These are phyloP conservation scores for Cryptococcus sp. DNA, from an alignment of 1,284 basidiomycete genomes.

Conservation along the genomic window DNA sequence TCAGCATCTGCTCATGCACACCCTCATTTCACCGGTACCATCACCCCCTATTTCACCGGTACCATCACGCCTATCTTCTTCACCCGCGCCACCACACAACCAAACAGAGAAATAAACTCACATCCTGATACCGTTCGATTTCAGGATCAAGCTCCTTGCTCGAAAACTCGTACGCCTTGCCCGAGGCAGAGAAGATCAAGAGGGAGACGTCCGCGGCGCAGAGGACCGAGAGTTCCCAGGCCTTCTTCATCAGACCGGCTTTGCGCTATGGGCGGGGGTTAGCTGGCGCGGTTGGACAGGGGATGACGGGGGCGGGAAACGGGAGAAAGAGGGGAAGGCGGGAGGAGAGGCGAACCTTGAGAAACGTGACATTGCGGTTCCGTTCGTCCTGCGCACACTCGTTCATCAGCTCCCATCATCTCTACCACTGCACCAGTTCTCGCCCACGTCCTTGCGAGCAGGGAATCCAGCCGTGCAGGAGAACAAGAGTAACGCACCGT, in stretches of 20 bases:
- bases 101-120: conserved; percentile 12
- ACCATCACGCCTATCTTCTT: not conserved
- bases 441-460: not conserved
- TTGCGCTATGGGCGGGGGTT: conserved; percentile 34
- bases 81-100: not conserved
- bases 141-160: conserved; percentile 43
- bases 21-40: too few relatives aligned
- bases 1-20: not conserved
- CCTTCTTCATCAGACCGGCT: conserved; percentile 51
- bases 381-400: conserved; percentile 46
- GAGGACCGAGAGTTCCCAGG: conserved; percentile 49
- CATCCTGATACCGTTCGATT: conserved; percentile 47
- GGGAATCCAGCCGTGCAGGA: too few relatives aligned
- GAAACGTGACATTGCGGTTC: conserved; percentile 49
- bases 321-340: not conserved
- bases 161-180: conserved; percentile 49
- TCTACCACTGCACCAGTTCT: not conserved
- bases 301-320: not conserved
- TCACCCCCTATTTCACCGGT: not conserved
- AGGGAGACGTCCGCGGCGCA: conserved; percentile 50
- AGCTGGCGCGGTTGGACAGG: not conserved
- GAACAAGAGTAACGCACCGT: conserved; percentile 30
- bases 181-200: conserved; percentile 45
- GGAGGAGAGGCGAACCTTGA: conserved; percentile 30
- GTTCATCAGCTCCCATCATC: not conserved